Evolutionary conservation across 306 rosid species (phyloP), one percentile per base, ranked within the genome.

Genomic region (Casuarina equisetifolia): DNA sequence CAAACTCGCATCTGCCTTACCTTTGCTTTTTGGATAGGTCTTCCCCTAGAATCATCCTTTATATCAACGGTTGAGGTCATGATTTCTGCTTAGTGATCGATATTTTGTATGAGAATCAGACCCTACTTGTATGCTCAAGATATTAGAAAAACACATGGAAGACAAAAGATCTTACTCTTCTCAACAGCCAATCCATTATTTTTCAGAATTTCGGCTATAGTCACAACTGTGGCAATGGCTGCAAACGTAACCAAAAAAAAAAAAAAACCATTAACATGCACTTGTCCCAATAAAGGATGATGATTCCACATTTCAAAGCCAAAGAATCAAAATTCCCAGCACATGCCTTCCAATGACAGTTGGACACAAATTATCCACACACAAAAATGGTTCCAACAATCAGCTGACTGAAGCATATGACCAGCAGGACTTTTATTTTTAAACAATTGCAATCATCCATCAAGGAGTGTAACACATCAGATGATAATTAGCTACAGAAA

Each of bases 141-240:
- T 35, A 9, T 51, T 75, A 57, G 13, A 44, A 36, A 20, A 11
- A 17, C 17, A 52, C 9, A 40, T 3, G 50, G 19, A 7, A 19
- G 19, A 15, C 15, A 9, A 9, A 5, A 69, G 63, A 36, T 77
- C 78, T 82, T 78, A 86, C 92, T 88, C 90, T 86, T 88, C 81
- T 88, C 92, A 61, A 86, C 71, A 73, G 90, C 88, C 74, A 88
- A 76, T 71, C 92, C 92, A 59, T 88, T 88, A 73, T 86, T 88
- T 67, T 88, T 88, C 85, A 88, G 81, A 78, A 88, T 88, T 80
- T 88, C 92, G 4, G 90, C 90, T 78, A 88, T 85, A 45, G 90
- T 88, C 50, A 88, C 92, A 19, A 88, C 92, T 0, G 90, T 88
- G 55, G 90, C 90, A 84, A 88, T 86, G 57, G 92, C 92, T 86